A percentile compares a stretch with the other conserved stretches of the same genome.
These are phyloP conservation scores for Wallacemonas sp. DNA, from an alignment of 208 protist genomes.

Conservation along the genomic window DNA sequence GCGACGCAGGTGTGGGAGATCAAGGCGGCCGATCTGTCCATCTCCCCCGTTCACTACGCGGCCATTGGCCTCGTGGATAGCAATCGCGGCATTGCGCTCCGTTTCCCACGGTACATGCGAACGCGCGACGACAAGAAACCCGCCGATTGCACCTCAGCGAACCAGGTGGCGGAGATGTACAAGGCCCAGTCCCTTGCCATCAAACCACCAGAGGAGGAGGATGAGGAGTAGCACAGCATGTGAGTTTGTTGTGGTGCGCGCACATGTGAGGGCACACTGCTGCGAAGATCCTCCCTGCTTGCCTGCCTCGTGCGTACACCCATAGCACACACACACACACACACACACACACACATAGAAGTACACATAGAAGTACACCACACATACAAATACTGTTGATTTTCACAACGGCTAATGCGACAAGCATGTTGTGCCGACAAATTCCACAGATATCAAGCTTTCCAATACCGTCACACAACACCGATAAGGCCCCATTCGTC, in stretches of 20 bases:
- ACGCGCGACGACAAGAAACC: slow-evolving; percentile 98
- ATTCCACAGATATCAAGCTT: too few relatives aligned
- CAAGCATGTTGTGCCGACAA: too few relatives aligned
- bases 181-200: slow-evolving; percentile 70
- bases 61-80: slow-evolving; percentile 90
- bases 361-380: background rate
- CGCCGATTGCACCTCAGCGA: slow-evolving; percentile 90
- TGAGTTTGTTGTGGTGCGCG: background rate
- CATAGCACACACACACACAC: background rate
- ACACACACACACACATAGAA: slow-evolving; percentile 3
- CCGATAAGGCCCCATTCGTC: too few relatives aligned
- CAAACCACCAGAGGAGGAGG: slow-evolving; percentile 29
- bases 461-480: too few relatives aligned
- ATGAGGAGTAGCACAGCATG: slow-evolving; percentile 24
- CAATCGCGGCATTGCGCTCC: slow-evolving; percentile 96
- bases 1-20: slow-evolving; percentile 98
- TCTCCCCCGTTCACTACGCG: slow-evolving; percentile 97
- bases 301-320: too few relatives aligned
- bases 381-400: background rate
- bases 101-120: slow-evolving; percentile 99
- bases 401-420: too few relatives aligned
- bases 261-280: background rate
- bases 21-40: slow-evolving; percentile 97
- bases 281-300: too few relatives aligned
- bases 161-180: slow-evolving; percentile 95